Percentiles rank a stretch among this genome's conserved stretches.
Evolutionary conservation across 1,284 basidiomycete species (phyloP).

Genomic region (Trichosporon faecale): DNA sequence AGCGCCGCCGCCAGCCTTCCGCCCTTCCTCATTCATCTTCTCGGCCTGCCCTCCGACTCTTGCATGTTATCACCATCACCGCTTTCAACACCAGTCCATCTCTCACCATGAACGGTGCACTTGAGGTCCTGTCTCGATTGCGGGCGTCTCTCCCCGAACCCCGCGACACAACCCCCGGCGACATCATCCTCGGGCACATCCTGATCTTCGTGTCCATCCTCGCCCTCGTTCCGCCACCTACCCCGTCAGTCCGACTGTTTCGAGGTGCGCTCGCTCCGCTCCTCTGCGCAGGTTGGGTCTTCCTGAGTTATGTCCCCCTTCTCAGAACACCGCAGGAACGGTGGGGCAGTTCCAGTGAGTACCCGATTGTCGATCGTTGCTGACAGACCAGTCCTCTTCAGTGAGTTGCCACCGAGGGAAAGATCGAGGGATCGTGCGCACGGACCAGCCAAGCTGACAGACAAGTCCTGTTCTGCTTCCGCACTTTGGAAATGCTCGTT

Average conservation of each 20-base stretch:
- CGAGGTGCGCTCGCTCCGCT: slow-evolving; percentile 31
- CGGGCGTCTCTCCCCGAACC: slow-evolving; percentile 20
- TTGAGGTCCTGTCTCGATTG: background rate
- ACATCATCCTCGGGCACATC: slow-evolving; percentile 17
- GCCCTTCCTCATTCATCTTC: background rate
- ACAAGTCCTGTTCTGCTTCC: slow-evolving; percentile 23
- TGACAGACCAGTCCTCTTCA: slow-evolving; percentile 16
- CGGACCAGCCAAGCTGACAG: slow-evolving; percentile 2
- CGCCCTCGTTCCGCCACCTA: slow-evolving; percentile 29
- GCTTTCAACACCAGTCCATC: background rate
- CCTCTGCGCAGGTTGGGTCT: slow-evolving; percentile 22
- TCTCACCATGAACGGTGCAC: background rate
- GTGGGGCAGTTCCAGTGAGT: slow-evolving; percentile 30
- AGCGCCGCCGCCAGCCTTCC: background rate
- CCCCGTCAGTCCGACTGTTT: slow-evolving; percentile 31
- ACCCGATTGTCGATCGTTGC: background rate
- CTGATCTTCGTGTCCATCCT: slow-evolving; percentile 19
- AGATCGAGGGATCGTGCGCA: background rate
- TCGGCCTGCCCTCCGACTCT: background rate
- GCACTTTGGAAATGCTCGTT: slow-evolving; percentile 34
- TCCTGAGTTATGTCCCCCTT: slow-evolving; percentile 22
- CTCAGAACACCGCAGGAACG: slow-evolving; percentile 27
- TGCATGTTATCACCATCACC: background rate
- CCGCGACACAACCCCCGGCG: slow-evolving; percentile 10
- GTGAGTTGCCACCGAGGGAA: slow-evolving; percentile 22